Conservation (phyloP, 2,329 filamentous ascomycete genomes). For the Talaromyces sp. region DNA sequence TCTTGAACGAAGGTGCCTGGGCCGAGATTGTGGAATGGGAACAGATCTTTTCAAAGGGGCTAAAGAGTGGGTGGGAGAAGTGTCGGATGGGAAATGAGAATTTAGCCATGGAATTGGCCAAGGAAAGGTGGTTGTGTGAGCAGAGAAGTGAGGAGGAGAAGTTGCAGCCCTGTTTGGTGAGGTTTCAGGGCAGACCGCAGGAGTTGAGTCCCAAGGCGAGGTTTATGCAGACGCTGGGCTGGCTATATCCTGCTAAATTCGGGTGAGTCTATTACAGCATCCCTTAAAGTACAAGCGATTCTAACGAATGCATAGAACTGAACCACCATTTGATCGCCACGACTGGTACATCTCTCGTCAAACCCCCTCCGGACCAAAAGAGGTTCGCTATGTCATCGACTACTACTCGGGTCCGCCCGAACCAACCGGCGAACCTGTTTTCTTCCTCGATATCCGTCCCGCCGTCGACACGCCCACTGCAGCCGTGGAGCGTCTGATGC, state of each 20-base stretch:
- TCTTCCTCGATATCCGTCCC: conserved; percentile 90
- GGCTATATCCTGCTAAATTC: conserved; percentile 75
- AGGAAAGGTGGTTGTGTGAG: conserved; percentile 43
- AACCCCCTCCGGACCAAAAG: conserved; percentile 62
- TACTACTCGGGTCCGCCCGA: conserved; percentile 86
- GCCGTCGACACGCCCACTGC: conserved; percentile 77
- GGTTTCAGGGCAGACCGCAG: conserved; percentile 84
- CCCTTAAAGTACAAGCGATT: not conserved
- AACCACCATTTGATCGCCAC: conserved; percentile 91
- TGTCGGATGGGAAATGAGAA: conserved; percentile 73
- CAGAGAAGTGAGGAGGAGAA: conserved; percentile 29
- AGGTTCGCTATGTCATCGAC: conserved; percentile 94
- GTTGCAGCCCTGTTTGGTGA: conserved; percentile 65
- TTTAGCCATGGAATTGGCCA: conserved; percentile 53
- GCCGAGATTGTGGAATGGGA: conserved; percentile 94
- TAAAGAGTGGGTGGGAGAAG: conserved; percentile 68
- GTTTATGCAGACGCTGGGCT: conserved; percentile 75
- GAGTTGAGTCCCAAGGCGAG: conserved; percentile 90
- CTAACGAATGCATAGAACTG: conserved; percentile 52
- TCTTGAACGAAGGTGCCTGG: conserved; percentile 97
- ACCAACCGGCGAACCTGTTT: conserved; percentile 84
- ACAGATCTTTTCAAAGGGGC: conserved; percentile 71
- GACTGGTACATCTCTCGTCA: conserved; percentile 90
- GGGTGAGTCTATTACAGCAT: conserved; percentile 51
- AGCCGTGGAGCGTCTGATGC: conserved; percentile 74